Evolutionary conservation across 441 rosid genomes (phyloP).

Genomic region (Gossypium davidsonii): DNA sequence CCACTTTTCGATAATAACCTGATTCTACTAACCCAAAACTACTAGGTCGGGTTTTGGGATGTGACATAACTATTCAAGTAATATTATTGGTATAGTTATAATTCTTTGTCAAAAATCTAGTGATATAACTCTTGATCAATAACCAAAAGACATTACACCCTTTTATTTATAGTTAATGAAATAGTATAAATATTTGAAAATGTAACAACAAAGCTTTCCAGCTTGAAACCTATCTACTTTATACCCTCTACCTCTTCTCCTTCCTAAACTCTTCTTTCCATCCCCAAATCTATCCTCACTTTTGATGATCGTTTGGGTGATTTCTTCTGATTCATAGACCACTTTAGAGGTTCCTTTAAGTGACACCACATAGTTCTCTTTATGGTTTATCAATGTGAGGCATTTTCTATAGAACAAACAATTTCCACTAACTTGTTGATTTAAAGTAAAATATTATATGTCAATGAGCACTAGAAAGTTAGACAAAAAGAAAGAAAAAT

Average conservation of each 20-base stretch:
- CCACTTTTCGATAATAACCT: too few species aligned
- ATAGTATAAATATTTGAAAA: too few species aligned
- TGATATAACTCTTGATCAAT: too few species aligned
- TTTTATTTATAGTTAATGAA: too few species aligned
- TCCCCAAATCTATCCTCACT: slow-evolving; percentile 13
- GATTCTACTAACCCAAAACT: too few species aligned
- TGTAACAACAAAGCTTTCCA: not conserved
- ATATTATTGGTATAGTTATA: too few species aligned
- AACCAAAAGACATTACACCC: too few species aligned
- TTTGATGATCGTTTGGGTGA: slow-evolving; percentile 15
- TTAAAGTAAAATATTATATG: not conserved
- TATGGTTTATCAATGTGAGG: slow-evolving; percentile 17
- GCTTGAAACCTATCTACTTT: slow-evolving; percentile 19
- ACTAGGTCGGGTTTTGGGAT: too few species aligned
- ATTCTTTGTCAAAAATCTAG: too few species aligned
- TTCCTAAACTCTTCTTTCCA: slow-evolving; percentile 9
- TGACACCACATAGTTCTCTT: slow-evolving; percentile 14
- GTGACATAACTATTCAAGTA: too few species aligned
- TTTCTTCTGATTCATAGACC: slow-evolving; percentile 14
- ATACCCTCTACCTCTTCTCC: slow-evolving; percentile 13
- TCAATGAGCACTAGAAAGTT: not conserved
- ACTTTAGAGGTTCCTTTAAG: slow-evolving; percentile 11
- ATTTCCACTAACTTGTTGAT: too few species aligned
- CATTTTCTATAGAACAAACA: slow-evolving; percentile 16
- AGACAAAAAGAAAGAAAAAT: not conserved